Base-by-base conservation (phyloP, 495 filamentous ascomycete species). In the Penicillium cosmopolitanum region DNA sequence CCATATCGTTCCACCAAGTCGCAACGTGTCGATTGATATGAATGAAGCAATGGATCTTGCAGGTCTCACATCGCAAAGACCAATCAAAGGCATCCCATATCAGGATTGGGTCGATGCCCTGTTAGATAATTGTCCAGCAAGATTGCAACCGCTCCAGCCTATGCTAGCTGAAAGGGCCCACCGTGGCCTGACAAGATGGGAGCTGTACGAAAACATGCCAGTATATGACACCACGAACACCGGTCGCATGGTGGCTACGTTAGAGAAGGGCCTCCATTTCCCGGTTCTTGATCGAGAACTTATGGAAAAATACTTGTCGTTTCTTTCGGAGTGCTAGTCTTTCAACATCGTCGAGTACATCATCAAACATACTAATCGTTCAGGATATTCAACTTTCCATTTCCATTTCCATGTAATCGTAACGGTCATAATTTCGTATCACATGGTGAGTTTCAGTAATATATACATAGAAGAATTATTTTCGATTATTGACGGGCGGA, bases 181-280 rank as follows among this genome's bases (percentile, higher is more conserved):
- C 1, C n/a, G 56, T n/a, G 62, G 56, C 1, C 15, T 60, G 50
- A 62, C 62, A 3, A 62, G 62, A 15, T 68, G 65, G 65, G 65
- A 68, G 51, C 28, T 68, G 6, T 63, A 65, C 31, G 62, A 65
- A 31, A 63, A 65, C 50, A 65, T 65, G 65, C 65, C 65, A 3
- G 0, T 51, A 9, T 67, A 62, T 31, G 55, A 65, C 8, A 53
- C 38, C 13, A 60, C 21, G 18, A 67, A 67, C 40, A 66, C 56
- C 0, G 21, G 9, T 12, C 46, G 23, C 21, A 28, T 48, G 21
- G 2, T 48, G 46, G n/a, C 9, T 25, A 28, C 18, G 10, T 3
- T 48, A 19, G 21, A 13, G 6, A 28, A 21, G 5, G 25, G 42
- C 33, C 38, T 55, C 47, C 42, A 34, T 9, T 55, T 55, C 33